Base-by-base conservation (phyloP, 495 filamentous ascomycete species). In the Zalerion maritima region DNA sequence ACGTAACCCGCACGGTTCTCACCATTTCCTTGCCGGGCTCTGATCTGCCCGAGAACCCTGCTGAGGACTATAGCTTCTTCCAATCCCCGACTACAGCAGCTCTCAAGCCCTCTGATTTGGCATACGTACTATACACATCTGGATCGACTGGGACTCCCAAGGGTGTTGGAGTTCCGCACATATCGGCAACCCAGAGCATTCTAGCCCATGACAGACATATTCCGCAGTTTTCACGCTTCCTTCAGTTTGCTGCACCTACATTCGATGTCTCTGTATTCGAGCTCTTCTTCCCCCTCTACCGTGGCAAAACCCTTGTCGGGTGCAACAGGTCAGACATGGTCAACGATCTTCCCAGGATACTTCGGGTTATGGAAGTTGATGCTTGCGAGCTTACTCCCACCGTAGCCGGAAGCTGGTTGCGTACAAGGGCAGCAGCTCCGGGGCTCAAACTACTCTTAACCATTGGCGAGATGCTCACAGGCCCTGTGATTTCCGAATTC, bases 241-340 rank as follows among this genome's bases (percentile, higher is more conserved):
- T 92, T 2, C 83, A 92, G 51, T 91, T 91, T 45, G 82, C 83
- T 0, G 72, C 79, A 5, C 79, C 81, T 0, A 87, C 80, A 0
- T 92, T 92, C 39, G 83, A 92, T 43, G 82, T 91, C 3, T 87
- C 78, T 0, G 71, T 87, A 1, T 89, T 89, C 35, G 83, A 92
- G 44, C 81, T 84, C 5, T 92, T 89, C 57, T 91, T 87, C 42
- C 73, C 83, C 1, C 45, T 83, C 1, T 71, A 71, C 28, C 60
- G 81, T 27, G 78, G 79, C 1, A 55, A 53, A 15, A 84, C 80
- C 0, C 60, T 92, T 5, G 70, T 85, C 24, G 69, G 68, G 26
- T 78, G 77, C 31, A 57, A 65, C 13, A 67, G 82, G 13, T 49
- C 53, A 12, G 46, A 61, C 3, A 67, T 87, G 54, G 62, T 89